A percentile compares a stretch with the other conserved stretches of the same genome.
These are phyloP conservation scores for Sarocladium oryzae DNA, from an alignment of 2,329 filamentous ascomycete genomes.

Conservation along the genomic window DNA sequence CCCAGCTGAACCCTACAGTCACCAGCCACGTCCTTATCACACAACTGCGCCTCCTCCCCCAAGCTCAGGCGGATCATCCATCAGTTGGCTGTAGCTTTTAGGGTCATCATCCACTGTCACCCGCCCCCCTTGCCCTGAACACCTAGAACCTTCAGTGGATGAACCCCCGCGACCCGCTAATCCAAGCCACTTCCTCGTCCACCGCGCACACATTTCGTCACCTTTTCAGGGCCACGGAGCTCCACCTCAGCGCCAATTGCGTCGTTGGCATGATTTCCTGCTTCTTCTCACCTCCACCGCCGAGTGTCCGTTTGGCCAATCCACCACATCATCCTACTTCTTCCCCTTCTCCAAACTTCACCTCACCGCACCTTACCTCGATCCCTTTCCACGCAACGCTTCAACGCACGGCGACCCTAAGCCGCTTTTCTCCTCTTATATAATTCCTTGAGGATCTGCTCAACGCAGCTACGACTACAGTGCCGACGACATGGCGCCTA, in stretches of 20 bases:
- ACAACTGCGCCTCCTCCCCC: too few species aligned
- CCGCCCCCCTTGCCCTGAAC: not conserved
- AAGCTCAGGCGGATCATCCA: too few species aligned
- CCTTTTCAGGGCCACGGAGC: not conserved
- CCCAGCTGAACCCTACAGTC: too few species aligned
- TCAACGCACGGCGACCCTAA: not conserved
- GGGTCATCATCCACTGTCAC: not conserved
- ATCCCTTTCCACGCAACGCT: not conserved
- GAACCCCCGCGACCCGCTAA: not conserved
- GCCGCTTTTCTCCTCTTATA: not conserved
- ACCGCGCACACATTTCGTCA: conserved; percentile 7
- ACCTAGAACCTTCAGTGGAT: conserved; percentile 2
- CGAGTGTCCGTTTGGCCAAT: not conserved
- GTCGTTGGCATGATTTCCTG: not conserved
- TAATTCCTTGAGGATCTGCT: not conserved
- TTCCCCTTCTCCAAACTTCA: not conserved
- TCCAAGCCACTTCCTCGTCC: not conserved
- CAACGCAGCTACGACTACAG: not conserved
- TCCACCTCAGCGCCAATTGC: not conserved
- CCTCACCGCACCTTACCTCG: not conserved
- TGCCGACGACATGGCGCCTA: conserved; percentile 52
- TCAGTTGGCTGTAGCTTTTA: too few species aligned
- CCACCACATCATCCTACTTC: not conserved
- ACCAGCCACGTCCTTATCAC: too few species aligned
- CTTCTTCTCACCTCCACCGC: conserved; percentile 3